Evolutionary conservation across 306 rosid species (phyloP), one percentile per base, ranked within the genome.

Genomic region (Trichosanthes cucumerina): DNA sequence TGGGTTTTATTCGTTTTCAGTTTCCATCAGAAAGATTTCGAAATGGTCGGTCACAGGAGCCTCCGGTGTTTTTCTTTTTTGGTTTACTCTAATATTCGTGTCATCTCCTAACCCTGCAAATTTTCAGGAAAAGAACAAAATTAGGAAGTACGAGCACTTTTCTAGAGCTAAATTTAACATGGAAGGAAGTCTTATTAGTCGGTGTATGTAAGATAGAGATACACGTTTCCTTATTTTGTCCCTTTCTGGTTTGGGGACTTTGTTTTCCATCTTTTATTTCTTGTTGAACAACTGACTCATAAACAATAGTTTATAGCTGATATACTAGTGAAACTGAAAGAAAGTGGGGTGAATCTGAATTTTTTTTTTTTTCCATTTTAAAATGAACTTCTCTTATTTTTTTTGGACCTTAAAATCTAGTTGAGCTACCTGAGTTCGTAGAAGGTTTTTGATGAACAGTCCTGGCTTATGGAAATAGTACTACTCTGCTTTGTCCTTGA

Each of bases 201-300:
- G 60, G 33, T 69, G 9, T 69, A 18, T 69, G 36, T 43, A 21
- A 41, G 75, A 68, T 68, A n/a, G 52, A 12, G 53, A 46, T 47
- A 49, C 77, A 43, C 75, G 75, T 47, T 74, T 28, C 39, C 28
- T 74, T 74, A 28, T 74, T 74, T 50, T 74, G 78, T 74, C 60
- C 26, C 62, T 74, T 74, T 74, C 26, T 49, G 62, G 43, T 73
- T 52, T 26, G 59, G 26, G 60, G 28, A 9, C 44, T 9, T 24
- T 31, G 18, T 49, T 44, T 28, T 50, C 9, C 28, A 74, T 74
- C 26, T 33, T 74, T 19, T 11, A 2, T 28, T 50, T 8, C 59
- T 74, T 50, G 46, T 36, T 38, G 12, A 66, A 36, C 28, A 64
- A 14, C 54, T 14, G 15, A 44, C 58, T 46, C 33, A 9, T 46